phyloP scores from a whole-genome alignment of 2,329 filamentous ascomycete species.

The Hypoxylon sp. region DNA sequence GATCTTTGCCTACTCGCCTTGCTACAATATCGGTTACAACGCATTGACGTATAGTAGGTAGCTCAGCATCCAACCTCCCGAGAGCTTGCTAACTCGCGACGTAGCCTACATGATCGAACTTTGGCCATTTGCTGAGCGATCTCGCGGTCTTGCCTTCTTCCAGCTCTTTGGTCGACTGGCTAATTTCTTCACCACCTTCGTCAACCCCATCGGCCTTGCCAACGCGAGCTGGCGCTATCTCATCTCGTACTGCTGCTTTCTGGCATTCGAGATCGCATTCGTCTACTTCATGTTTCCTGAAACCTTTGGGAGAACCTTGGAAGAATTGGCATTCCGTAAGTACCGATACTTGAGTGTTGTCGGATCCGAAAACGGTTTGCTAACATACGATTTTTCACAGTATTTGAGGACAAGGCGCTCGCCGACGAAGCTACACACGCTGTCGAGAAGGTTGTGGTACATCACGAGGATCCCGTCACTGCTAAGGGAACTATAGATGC shows the following conservation, averaged over 20 bases:
- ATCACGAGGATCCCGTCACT: conserved; percentile 27
- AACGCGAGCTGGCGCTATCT: conserved; percentile 53
- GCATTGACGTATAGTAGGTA: conserved; percentile 67
- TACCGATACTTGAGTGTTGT: conserved; percentile 6
- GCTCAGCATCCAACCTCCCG: background rate
- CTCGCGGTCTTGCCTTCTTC: conserved; percentile 65
- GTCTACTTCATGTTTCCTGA: conserved; percentile 88
- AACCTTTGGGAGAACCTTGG: conserved; percentile 80
- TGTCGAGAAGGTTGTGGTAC: conserved; percentile 49
- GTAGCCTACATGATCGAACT: conserved; percentile 63
- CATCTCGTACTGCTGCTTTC: conserved; percentile 54
- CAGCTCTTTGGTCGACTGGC: conserved; percentile 59
- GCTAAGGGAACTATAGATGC: background rate
- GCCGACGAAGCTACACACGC: conserved; percentile 51
- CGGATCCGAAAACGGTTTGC: background rate
- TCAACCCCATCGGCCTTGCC: conserved; percentile 54
- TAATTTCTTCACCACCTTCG: conserved; percentile 54
- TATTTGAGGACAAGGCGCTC: conserved; percentile 51
- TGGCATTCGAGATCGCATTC: conserved; percentile 53
- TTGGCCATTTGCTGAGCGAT: conserved; percentile 63
- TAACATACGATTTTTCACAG: conserved; percentile 38
- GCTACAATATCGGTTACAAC: conserved; percentile 73
- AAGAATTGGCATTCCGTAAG: conserved; percentile 64
- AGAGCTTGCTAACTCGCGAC: conserved; percentile 7
- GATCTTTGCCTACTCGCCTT: conserved; percentile 66